Percentiles rank a stretch among this genome's conserved stretches.
These are phyloP conservation scores for Cerioporus squamosus DNA, from an alignment of 1,284 basidiomycete genomes.

Conservation along the genomic window DNA sequence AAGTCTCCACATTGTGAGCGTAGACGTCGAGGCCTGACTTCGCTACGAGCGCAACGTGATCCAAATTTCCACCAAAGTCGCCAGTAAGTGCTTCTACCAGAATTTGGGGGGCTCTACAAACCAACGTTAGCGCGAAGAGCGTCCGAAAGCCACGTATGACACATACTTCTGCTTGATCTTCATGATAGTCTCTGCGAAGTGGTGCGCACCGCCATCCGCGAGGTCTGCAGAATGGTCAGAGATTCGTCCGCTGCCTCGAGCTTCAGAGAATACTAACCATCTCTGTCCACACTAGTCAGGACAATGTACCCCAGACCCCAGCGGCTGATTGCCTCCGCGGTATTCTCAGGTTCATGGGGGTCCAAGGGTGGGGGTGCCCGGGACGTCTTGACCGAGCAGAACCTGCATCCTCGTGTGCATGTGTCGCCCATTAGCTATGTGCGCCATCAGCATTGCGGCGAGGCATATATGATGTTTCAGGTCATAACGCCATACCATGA, in stretches of 20 bases:
- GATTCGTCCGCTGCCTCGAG: not conserved
- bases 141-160: not conserved
- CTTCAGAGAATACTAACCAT: slow-evolving; percentile 58
- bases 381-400: slow-evolving; percentile 98
- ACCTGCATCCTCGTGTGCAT: slow-evolving; percentile 96
- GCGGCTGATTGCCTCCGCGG: slow-evolving; percentile 96
- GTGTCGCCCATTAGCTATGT: slow-evolving; percentile 98
- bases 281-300: slow-evolving; percentile 94
- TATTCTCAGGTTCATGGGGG: slow-evolving; percentile 97
- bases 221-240: slow-evolving; percentile 63
- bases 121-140: slow-evolving; percentile 1
- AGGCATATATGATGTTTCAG: not conserved
- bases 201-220: slow-evolving; percentile 88
- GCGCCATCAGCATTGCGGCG: slow-evolving; percentile 4
- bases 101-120: slow-evolving; percentile 84
- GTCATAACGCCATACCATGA: slow-evolving; percentile 77
- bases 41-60: slow-evolving; percentile 84
- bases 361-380: slow-evolving; percentile 89
- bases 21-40: slow-evolving; percentile 96
- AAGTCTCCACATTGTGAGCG: slow-evolving; percentile 97
- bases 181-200: slow-evolving; percentile 93
- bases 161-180: slow-evolving; percentile 94
- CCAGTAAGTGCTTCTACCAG: slow-evolving; percentile 97
- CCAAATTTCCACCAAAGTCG: slow-evolving; percentile 86
- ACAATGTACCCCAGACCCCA: slow-evolving; percentile 99